Base-by-base conservation (phyloP, 1,284 basidiomycete genomes). In the Fistulina hepatica region DNA sequence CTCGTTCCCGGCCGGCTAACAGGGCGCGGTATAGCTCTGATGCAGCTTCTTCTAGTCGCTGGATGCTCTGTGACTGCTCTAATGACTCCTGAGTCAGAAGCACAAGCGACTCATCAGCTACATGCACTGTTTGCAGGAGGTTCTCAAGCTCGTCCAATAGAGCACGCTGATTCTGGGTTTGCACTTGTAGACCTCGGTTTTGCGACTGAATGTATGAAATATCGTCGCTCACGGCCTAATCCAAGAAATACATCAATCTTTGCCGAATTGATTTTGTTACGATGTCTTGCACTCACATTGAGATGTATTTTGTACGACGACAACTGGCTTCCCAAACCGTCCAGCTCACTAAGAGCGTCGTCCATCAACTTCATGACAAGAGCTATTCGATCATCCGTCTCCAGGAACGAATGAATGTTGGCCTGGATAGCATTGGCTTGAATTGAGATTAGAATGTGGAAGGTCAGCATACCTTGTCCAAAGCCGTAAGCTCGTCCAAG, bases 131-230 rank as follows among this genome's bases (percentile, higher is more conserved):
- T 76, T 89, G 78, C 86, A 97, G 63, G 17, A 95, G 65, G 50
- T 88, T 84, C 54, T 91, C 81, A 6, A 97, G 62, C 57, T 91
- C 92, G 25, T 64, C 67, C 21, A 95, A 58, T 6, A 97, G 67
- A 2, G 79, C 76, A 26, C 82, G 75, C 57, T 97, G 94, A 52
- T 98, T 99, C 52, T 94, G 91, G 8, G 82, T 97, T 53, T 98
- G 94, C 2, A 98, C 92, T 61, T 99, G 95, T 23, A 98, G 64
- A 50, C 95, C 95, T 37, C 93, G 76, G 54, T 95, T 94, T 58
- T 98, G 95, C 3, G 84, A 84, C 61, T 98, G 95, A 51, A 99
- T 97, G 54, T 80, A 93, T 7, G 74, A 76, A 42, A 99, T 97
- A 55, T 99, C 95, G 40, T 99, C 92, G 37, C 75, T 76, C 32